Percentiles rank a stretch among this genome's conserved stretches.
phyloP scores from a whole-genome alignment of 495 filamentous ascomycete species.

The Lindgomyces ingoldianus region DNA sequence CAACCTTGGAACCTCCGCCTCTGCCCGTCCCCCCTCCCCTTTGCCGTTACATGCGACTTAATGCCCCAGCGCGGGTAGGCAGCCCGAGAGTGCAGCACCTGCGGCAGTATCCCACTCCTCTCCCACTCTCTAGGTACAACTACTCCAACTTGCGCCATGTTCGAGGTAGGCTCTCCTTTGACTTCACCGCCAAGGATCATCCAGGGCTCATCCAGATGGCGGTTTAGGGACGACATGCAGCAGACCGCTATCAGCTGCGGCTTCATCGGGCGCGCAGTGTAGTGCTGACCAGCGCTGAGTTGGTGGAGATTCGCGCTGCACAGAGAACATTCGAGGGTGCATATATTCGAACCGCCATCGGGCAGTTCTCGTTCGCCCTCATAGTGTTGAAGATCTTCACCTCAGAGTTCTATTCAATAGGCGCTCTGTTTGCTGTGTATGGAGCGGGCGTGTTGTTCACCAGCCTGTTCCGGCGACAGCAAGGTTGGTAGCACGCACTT shows the following conservation, averaged over 20 bases:
- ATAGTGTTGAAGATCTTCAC: conserved; percentile 97
- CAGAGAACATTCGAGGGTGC: conserved; percentile 97
- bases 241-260: conserved; percentile 55
- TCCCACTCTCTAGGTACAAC: too few relatives aligned
- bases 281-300: conserved; percentile 75
- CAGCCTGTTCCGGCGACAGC: conserved; percentile 76
- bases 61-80: too few relatives aligned
- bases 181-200: neutral
- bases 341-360: conserved; percentile 90
- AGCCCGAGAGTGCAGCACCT: too few relatives aligned
- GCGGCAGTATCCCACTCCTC: too few relatives aligned
- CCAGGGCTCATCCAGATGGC: neutral
- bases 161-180: conserved; percentile 23
- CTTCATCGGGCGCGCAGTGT: conserved; percentile 84
- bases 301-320: conserved; percentile 90
- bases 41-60: too few relatives aligned
- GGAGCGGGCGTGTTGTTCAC: conserved; percentile 81
- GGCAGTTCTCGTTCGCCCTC: conserved; percentile 91
- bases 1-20: neutral
- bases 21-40: too few relatives aligned
- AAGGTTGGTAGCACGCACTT: conserved; percentile 48
- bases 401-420: conserved; percentile 88
- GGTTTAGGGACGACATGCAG: conserved; percentile 42
- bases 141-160: too few relatives aligned
- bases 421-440: conserved; percentile 88